Base-by-base conservation (phyloP, 2,329 filamentous ascomycete species). In the Cryphonectria nitschkei region DNA sequence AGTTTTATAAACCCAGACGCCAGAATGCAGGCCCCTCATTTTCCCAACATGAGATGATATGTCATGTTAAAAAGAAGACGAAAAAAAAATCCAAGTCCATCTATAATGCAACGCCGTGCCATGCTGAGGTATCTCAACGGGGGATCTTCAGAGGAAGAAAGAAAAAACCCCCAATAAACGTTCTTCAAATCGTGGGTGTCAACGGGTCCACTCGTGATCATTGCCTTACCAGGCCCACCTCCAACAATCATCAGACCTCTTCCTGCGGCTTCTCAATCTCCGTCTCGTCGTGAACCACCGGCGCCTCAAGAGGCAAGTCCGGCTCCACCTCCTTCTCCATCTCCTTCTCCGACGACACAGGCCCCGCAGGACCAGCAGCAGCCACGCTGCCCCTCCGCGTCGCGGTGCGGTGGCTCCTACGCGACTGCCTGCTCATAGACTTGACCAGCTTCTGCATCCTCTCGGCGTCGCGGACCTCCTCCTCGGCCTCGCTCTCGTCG, bases 381-480 rank as follows among this genome's bases (percentile, higher is more conserved):
- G 63, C 62, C 8, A 61, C 62, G 26, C 63, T 63, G 19, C 64
- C 61, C 16, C 60, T 65, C 16, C 67, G 63, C 29, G 65, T 19
- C 14, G 54, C 46, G 7, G 54, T 56, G 26, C 26, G 56, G 56
- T 65, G 68, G 62, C 68, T 72, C 68, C 54, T 61, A 5, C 69
- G 66, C 39, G 71, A 72, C 46, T 68, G 66, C 37, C 63, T 62
- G 61, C 68, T 71, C 71, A 73, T 71, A 19, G 64, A 52, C 66
- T 71, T 73, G 56, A 69, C 71, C 32, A 73, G 68, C 54, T 67
- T 68, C 70, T 73, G 52, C 43, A 72, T 70, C n/a, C 62, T 56
- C 29, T 70, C 70, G 1, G 65, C 70, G 4, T 70, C 61, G 43
- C 67, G 68, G 14, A 70, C 70, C 67, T 70, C 72, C 62, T 68